Base-by-base conservation (phyloP, 192 early-diverging fungal species). In the Spinellus fusiger region DNA sequence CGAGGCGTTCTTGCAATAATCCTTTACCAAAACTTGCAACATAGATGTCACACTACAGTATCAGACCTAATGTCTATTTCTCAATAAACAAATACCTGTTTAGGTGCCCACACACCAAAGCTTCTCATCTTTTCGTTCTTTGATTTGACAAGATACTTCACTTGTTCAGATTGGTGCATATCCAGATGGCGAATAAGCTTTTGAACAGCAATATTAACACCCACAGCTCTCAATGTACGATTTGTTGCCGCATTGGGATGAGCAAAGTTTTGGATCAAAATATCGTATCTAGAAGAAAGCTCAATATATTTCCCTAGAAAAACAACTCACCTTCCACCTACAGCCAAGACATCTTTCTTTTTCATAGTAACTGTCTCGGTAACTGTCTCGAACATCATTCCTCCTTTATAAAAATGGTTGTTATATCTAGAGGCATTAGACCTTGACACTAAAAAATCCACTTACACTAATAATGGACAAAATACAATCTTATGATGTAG, bases 21-120 rank as follows among this genome's bases (percentile, higher is more conserved):
- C 76, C 71, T 35, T 82, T 83, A 23, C 90, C 92, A 72, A 93
- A 92, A 29, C 92, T 91, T 3, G 90, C 89, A 9, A 96, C 85
- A 51, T 83, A 85, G 0, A 91, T 80, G 75, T 87, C 81, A 70
- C 90, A 89, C 32, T 84, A 67, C 75, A 32, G 44, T 8, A 2
- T 23, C 1, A 75, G 47, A 46, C 64, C 55, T 28, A 70, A 62
- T 56, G 15, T 31, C 12, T 27, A 26, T 5, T 54, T 16, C 32
- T 26, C 31, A 47, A 32, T 58, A 13, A 65, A 48, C 15, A 47
- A 15, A 31, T 34, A 60, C 66, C 68, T 60, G 73, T 68, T 74
- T 80, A 25, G 68, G 77, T 38, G 66, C 74, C 73, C 75, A 86
- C 54, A 66, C 59, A 40, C 61, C 74, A 61, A 74, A 72, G 63